phyloP scores from a whole-genome alignment of 345 rosid species.

The Gossypium rotundifolium region DNA sequence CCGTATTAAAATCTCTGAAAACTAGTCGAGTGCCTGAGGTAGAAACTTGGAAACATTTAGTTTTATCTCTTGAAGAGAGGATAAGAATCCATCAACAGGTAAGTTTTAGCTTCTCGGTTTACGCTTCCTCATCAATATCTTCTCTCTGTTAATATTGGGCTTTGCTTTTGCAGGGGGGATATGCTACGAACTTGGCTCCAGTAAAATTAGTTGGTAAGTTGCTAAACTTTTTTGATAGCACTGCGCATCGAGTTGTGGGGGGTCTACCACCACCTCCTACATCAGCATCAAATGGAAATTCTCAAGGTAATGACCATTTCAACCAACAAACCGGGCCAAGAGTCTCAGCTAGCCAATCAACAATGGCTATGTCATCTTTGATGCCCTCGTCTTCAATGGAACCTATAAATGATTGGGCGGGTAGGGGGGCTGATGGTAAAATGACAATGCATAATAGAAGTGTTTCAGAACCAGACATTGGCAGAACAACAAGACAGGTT shows the following conservation, averaged over 20 bases:
- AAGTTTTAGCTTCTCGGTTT: slow-evolving; percentile 3
- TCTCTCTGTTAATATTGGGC: slow-evolving; percentile 2
- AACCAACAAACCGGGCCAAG: slow-evolving; percentile 37
- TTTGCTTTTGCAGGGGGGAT: slow-evolving; percentile 58
- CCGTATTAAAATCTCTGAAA: slow-evolving; percentile 56
- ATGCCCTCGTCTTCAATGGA: slow-evolving; percentile 72
- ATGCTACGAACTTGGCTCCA: slow-evolving; percentile 56
- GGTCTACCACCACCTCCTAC: slow-evolving; percentile 62
- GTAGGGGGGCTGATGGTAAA: slow-evolving; percentile 52
- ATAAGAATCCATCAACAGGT: slow-evolving; percentile 70
- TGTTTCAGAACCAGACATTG: slow-evolving; percentile 79
- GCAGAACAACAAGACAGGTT: slow-evolving; percentile 79
- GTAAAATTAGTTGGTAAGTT: slow-evolving; percentile 55
- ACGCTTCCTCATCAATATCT: neutral
- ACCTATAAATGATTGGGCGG: slow-evolving; percentile 58
- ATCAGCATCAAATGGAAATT: slow-evolving; percentile 32
- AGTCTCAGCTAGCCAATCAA: slow-evolving; percentile 69
- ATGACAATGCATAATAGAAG: slow-evolving; percentile 65
- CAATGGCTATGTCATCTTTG: slow-evolving; percentile 67
- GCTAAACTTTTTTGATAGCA: slow-evolving; percentile 73
- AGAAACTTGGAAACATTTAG: slow-evolving; percentile 59
- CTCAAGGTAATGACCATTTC: slow-evolving; percentile 37
- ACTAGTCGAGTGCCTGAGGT: slow-evolving; percentile 64
- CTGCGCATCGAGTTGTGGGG: slow-evolving; percentile 82
- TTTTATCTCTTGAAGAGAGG: slow-evolving; percentile 65